Base-by-base conservation (phyloP, 2,329 filamentous ascomycete species). In the Plenodomus lindquistii region DNA sequence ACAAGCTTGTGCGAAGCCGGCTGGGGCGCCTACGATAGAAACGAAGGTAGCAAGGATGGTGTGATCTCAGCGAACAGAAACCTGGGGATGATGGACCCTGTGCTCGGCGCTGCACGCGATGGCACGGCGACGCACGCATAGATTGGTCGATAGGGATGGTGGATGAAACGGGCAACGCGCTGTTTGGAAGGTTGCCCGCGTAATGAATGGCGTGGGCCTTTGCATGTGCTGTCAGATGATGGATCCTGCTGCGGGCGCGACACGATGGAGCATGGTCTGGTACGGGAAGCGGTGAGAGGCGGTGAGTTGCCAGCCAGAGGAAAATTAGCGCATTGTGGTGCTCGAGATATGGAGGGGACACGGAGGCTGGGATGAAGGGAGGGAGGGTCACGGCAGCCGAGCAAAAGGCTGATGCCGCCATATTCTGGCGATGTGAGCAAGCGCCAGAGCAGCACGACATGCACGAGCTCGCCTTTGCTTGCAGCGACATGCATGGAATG, bases 201-300 rank as follows among this genome's bases (percentile, higher is more conserved):
- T 44, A 45, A 38, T 46, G 45, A 16, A n/a, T 21, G 20, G 37
- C 24, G 37, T 24, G 49, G 46, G 48, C 44, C 46, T 39, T 36
- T 53, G n/a, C 37, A 42, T 37, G 52, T 40, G 60, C 43, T 49
- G 60, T 71, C 68, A 70, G 61, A 68, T 69, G 67, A 70, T 59
- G 43, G 37, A 20, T 13, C 43, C 55, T 45, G 52, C 46, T 50
- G 51, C 41, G 58, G 55, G 49, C 54, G 34, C 42, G 39, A 44
- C 48, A 27, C 34, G 43, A 37, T 42, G 34, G 34, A 22, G 21
- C 34, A 39, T 31, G 11, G 27, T 15, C 4, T 18, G 44, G 42
- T 50, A 42, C 50, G 58, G 63, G 49, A 41, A 57, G 66, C 57
- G 62, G 62, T 64, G 62, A 55, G 42, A 45, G 47, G 59, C 52